These are phyloP conservation scores for Cutaneotrichosporon cyanovorans DNA, from an alignment of 1,284 basidiomycete species.

Conservation along the genomic window DNA sequence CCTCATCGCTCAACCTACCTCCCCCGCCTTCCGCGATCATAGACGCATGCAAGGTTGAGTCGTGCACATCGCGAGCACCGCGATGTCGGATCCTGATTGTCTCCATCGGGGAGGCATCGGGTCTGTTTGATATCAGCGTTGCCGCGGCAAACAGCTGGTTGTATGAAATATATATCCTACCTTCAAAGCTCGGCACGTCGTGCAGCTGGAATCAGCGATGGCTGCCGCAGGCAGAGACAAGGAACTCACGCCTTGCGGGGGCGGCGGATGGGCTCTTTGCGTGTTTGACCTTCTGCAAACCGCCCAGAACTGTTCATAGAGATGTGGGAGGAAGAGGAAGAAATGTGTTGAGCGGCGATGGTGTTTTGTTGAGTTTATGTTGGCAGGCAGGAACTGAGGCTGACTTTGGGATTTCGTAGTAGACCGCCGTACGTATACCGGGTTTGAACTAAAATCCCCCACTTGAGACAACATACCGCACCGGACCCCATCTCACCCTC, in stretches of 20 bases:
- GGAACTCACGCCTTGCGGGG: constrained; percentile 17
- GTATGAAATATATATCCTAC: constrained; percentile 1
- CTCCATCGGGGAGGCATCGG: constrained; percentile 13
- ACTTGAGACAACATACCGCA: too few relatives aligned
- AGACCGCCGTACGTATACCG: too few relatives aligned
- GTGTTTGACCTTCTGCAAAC: too few relatives aligned
- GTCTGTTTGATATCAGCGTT: constrained; percentile 4
- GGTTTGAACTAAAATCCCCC: too few relatives aligned
- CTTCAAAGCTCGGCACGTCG: constrained; percentile 11
- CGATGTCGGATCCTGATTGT: constrained; percentile 10
- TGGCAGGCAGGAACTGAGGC: too few relatives aligned
- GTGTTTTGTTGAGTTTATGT: too few relatives aligned
- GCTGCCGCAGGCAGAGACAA: not conserved
- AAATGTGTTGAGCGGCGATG: too few relatives aligned
- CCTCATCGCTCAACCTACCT: constrained; percentile 3
- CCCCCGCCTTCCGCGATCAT: constrained; percentile 9
- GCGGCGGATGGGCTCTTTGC: constrained; percentile 7
- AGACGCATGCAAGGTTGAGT: constrained; percentile 10
- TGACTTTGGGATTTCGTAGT: too few relatives aligned
- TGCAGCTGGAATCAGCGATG: constrained; percentile 3
- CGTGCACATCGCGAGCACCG: constrained; percentile 15
- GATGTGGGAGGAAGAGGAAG: too few relatives aligned
- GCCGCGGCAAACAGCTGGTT: not conserved
- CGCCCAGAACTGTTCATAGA: too few relatives aligned
- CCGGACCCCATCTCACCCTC: too few relatives aligned